Evolutionary conservation across 768 basidiomycete species (phyloP), one percentile per base, ranked within the genome.

Genomic region (Cubamyces lactineus): DNA sequence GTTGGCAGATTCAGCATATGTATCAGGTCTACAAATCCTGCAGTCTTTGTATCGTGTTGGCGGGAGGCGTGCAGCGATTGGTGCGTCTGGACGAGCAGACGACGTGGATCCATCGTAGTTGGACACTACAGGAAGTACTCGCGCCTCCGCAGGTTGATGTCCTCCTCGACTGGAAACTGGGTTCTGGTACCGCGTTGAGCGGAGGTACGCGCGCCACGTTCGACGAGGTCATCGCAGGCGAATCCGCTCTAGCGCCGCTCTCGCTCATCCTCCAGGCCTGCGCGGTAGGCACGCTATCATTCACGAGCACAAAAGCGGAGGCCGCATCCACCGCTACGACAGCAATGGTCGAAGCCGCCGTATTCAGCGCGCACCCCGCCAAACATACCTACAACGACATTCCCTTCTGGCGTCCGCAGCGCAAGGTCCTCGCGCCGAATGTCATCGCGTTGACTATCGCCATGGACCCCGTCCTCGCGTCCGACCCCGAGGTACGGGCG

Each of bases 1-100:
- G 34, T 15, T 65, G 64, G 64, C 64, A 65, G n/a, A 61, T 65
- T 15, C 13, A n/a, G 21, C 24, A 48, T 5, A 65, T 65, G 64
- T 42, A 61, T 26, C 46, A 49, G 11, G 21, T 65, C 42, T 65
- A 65, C 55, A 26, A 30, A 16, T 57, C 48, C 30, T 56, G 53
- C n/a, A 23, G 26, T 6, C 19, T 57, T 11, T 65, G 64, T 45
- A 26, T 65, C 17, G 59, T 65, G 19, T 30, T 61, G 30, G 53
- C 64, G 2, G 64, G 64, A 1, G 64, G 64, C 5, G 13, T 65
- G 19, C 53, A 15, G 3, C 64, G 59, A 15, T 54, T 65, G 6
- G 64, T 54, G 15, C 41, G 53, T 6, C 30, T 65, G 13, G 53
- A 55, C 34, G 55, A 65, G 21, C 49, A 52, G 50, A 65, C 64